Evolutionary conservation across 2,329 filamentous ascomycete genomes (phyloP).

Genomic region (Bipolaris cookei): DNA sequence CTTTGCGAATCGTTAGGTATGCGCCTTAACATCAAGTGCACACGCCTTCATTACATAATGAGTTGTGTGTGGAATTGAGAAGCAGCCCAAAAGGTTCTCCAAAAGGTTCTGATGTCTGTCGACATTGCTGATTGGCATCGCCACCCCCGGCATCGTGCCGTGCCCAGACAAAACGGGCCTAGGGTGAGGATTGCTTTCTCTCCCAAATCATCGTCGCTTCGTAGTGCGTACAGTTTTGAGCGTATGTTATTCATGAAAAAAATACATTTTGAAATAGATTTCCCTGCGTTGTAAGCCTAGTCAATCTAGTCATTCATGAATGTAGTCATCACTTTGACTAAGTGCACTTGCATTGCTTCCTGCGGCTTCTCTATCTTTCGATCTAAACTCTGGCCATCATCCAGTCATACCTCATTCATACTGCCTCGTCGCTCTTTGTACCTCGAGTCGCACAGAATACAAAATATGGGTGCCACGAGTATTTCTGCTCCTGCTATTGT

Average conservation of each 20-base stretch:
- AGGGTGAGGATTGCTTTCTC: neutral
- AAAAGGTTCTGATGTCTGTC: neutral
- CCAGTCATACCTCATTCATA: conserved; percentile 9
- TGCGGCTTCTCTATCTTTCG: conserved; percentile 20
- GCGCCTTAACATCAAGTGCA: neutral
- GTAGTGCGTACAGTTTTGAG: neutral
- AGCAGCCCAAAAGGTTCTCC: neutral
- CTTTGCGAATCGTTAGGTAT: neutral
- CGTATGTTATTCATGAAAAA: neutral
- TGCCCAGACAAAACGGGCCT: neutral
- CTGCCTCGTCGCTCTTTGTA: neutral
- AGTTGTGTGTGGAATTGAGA: neutral
- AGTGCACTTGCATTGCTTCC: conserved; percentile 14
- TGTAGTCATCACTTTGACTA: conserved; percentile 20
- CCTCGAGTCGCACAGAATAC: neutral
- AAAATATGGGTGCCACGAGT: conserved; percentile 27
- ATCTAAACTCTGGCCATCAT: conserved; percentile 5
- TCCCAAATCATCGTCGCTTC: neutral
- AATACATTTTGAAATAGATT: neutral
- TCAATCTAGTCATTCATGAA: conserved; percentile 2
- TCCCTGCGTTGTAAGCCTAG: neutral
- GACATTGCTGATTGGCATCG: too few species aligned
- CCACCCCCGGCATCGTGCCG: neutral
- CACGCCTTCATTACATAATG: neutral
- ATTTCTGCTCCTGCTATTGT: conserved; percentile 32